Conservation (phyloP, 352 stramenopile species). For the Phytophthora nicotianae region DNA sequence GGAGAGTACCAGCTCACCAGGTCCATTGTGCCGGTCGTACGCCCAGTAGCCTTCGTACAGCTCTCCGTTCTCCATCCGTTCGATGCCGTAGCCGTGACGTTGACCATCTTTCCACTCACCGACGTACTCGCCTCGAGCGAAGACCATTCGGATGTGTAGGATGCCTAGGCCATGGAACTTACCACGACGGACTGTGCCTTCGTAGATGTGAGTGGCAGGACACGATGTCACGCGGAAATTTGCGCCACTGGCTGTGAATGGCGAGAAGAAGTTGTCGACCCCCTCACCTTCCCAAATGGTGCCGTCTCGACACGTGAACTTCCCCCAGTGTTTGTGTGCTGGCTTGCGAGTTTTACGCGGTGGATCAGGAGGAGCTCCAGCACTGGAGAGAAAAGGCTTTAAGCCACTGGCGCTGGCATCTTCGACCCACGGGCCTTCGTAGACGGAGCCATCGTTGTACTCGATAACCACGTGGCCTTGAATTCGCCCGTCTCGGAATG, state of each 20-base stretch:
- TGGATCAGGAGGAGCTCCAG: slow-evolving; percentile 26
- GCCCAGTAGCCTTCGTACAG: slow-evolving; percentile 84
- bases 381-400: slow-evolving; percentile 44
- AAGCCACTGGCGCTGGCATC: slow-evolving; percentile 47
- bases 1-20: slow-evolving; percentile 71
- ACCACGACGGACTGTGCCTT: slow-evolving; percentile 55
- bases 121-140: slow-evolving; percentile 75
- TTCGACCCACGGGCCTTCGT: slow-evolving; percentile 84
- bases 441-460: slow-evolving; percentile 79
- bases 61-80: slow-evolving; percentile 75
- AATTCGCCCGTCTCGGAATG: slow-evolving; percentile 72
- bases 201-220: slow-evolving; percentile 54
- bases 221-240: slow-evolving; percentile 60
- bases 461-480: slow-evolving; percentile 68
- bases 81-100: slow-evolving; percentile 81
- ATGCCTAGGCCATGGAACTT: slow-evolving; percentile 79
- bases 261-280: slow-evolving; percentile 87
- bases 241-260: slow-evolving; percentile 63
- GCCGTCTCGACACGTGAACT: slow-evolving; percentile 75
- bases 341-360: slow-evolving; percentile 58
- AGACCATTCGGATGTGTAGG: slow-evolving; percentile 61
- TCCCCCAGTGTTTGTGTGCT: slow-evolving; percentile 61
- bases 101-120: slow-evolving; percentile 86
- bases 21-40: slow-evolving; percentile 66
- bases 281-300: slow-evolving; percentile 76